A percentile compares a stretch with the other conserved stretches of the same genome.
Conservation (phyloP, 208 protist species). For the Trichomonas gallinae region DNA sequence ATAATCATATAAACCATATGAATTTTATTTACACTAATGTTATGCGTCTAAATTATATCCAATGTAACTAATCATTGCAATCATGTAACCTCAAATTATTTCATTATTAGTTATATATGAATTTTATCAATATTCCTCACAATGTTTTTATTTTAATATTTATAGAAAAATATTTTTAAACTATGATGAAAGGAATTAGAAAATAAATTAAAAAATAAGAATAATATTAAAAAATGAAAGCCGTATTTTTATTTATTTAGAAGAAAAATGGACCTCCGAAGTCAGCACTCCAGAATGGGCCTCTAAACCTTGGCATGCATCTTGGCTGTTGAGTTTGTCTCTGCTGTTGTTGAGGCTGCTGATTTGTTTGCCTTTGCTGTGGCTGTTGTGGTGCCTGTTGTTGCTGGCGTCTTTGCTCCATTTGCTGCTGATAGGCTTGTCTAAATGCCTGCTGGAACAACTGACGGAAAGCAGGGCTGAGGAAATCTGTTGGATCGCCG, state of each 20-base stretch:
- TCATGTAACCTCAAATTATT: too few species aligned
- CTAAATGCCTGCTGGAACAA: background rate
- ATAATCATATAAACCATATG: too few species aligned
- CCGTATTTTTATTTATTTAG: background rate
- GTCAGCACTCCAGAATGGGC: background rate
- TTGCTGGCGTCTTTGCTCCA: background rate
- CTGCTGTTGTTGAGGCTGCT: background rate
- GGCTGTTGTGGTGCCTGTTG: background rate
- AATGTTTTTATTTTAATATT: too few species aligned
- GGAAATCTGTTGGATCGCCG: background rate
- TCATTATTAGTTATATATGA: too few species aligned
- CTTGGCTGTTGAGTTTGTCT: background rate
- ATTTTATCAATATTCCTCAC: too few species aligned
- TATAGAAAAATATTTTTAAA: too few species aligned
- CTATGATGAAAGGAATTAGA: too few species aligned
- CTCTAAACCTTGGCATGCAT: background rate
- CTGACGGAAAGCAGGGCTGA: background rate
- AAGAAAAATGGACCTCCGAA: background rate
- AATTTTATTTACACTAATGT: too few species aligned
- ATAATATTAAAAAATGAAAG: too few species aligned
- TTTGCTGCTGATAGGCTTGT: background rate
- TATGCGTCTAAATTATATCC: too few species aligned
- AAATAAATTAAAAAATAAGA: too few species aligned
- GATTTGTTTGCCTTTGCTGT: background rate
- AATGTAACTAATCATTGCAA: too few species aligned